phyloP scores from a whole-genome alignment of 2,329 filamentous ascomycete genomes.

The Colletotrichum sojae region DNA sequence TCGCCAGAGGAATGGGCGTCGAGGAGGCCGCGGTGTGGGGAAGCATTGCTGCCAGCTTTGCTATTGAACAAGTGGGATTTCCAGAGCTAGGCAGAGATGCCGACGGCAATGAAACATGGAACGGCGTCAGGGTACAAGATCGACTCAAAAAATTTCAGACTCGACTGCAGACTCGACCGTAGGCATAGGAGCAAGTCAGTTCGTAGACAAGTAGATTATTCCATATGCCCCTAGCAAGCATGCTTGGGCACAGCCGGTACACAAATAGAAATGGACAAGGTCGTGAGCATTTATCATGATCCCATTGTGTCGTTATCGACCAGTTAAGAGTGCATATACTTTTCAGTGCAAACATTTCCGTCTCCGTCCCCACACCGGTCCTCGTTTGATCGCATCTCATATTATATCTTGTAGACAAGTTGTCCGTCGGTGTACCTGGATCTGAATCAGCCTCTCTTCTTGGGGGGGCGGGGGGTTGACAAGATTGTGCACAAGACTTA shows the following conservation, averaged over 20 bases:
- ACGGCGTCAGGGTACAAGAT: constrained; percentile 67
- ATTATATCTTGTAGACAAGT: constrained; percentile 78
- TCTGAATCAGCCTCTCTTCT: constrained; percentile 7
- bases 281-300: too few species aligned
- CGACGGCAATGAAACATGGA: constrained; percentile 71
- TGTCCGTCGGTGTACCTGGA: constrained; percentile 72
- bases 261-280: too few species aligned
- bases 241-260: too few species aligned
- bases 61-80: constrained; percentile 94
- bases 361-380: constrained; percentile 18
- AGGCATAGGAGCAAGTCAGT: background rate
- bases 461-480: background rate
- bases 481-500: constrained; percentile 63
- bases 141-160: constrained; percentile 66
- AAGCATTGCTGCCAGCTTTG: constrained; percentile 88
- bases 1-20: constrained; percentile 71
- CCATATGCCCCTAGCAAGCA: too few species aligned
- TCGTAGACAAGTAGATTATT: too few species aligned
- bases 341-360: background rate
- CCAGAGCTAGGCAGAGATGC: constrained; percentile 68
- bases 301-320: too few species aligned
- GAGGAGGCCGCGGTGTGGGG: constrained; percentile 84
- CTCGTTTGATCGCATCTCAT: background rate
- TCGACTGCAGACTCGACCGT: constrained; percentile 47
- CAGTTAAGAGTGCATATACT: background rate